These are phyloP conservation scores for Phytophthora pseudosyringae DNA, from an alignment of 352 stramenopile genomes.

Conservation along the genomic window DNA sequence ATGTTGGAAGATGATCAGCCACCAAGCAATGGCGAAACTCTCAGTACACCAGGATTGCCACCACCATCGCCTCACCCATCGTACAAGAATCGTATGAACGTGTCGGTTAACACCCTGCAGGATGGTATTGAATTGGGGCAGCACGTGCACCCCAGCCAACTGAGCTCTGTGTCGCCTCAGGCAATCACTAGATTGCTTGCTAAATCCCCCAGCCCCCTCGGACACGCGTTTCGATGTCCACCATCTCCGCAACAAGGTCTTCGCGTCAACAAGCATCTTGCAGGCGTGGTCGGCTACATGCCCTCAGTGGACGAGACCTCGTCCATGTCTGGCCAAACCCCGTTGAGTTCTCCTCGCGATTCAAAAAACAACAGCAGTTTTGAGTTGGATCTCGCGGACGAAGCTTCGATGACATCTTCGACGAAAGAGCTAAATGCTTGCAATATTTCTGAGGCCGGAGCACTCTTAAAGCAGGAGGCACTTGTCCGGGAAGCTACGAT, in stretches of 20 bases:
- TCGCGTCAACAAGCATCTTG: conserved; percentile 39
- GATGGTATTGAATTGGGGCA: conserved; percentile 45
- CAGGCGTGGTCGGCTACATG: conserved; percentile 66
- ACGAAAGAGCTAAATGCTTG: conserved; percentile 30
- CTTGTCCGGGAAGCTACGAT: conserved; percentile 37
- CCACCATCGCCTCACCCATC: conserved; percentile 19
- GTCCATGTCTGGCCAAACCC: conserved; percentile 57
- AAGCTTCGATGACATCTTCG: conserved; percentile 2
- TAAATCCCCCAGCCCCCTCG: conserved; percentile 31
- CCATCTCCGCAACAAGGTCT: conserved; percentile 58
- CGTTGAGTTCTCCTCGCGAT: conserved; percentile 48
- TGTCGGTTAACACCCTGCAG: conserved; percentile 49
- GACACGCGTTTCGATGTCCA: conserved; percentile 39
- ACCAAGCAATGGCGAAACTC: conserved; percentile 20
- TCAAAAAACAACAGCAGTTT: conserved; percentile 29
- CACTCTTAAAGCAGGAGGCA: conserved; percentile 31
- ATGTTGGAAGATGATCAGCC: conserved; percentile 39
- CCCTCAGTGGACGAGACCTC: conserved; percentile 71
- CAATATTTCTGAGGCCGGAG: conserved; percentile 22
- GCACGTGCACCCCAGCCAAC: conserved; percentile 39
- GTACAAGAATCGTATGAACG: conserved; percentile 42
- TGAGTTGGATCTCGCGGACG: conserved; percentile 20
- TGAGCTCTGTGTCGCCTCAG: conserved; percentile 35
- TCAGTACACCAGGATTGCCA: conserved; percentile 15
- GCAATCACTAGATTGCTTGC: conserved; percentile 36